These are phyloP conservation scores for Colletotrichum liriopes DNA, from an alignment of 2,329 filamentous ascomycete species.

Conservation along the genomic window DNA sequence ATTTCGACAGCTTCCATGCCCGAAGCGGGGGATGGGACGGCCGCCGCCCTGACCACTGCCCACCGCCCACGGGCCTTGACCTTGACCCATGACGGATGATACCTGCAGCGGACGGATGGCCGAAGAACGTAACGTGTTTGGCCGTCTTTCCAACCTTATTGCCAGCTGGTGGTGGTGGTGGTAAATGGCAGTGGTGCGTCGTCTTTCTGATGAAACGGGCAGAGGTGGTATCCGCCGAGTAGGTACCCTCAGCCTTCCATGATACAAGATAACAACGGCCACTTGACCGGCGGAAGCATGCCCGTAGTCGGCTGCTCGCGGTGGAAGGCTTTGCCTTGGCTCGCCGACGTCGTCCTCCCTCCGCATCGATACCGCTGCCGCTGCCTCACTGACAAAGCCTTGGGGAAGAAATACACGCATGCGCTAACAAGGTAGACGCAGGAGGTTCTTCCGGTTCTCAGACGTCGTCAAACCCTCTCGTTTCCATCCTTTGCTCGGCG, in stretches of 20 bases:
- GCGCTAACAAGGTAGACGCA: slow-evolving; percentile 21
- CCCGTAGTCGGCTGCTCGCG: not conserved
- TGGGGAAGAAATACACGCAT: not conserved
- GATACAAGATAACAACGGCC: not conserved
- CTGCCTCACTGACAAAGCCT: not conserved
- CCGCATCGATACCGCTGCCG: not conserved
- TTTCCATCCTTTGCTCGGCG: slow-evolving; percentile 31
- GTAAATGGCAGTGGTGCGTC: not conserved
- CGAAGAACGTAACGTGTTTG: not conserved
- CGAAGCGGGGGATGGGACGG: slow-evolving; percentile 4
- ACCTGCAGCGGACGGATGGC: not conserved
- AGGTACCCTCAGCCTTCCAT: not conserved
- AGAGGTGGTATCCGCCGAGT: not conserved
- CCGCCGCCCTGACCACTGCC: not conserved
- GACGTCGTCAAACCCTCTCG: slow-evolving; percentile 36
- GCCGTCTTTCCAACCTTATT: not conserved
- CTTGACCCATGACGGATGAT: not conserved
- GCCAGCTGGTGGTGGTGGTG: not conserved
- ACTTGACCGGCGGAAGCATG: not conserved
- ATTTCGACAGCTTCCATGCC: slow-evolving; percentile 26
- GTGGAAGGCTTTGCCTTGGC: not conserved
- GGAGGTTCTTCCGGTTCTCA: slow-evolving; percentile 25
- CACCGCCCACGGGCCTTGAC: not conserved
- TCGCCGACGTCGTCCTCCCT: not conserved
- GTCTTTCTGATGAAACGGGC: too few species aligned